Base-by-base conservation (phyloP, 352 stramenopile genomes). In the Globisporangium mamillatum region DNA sequence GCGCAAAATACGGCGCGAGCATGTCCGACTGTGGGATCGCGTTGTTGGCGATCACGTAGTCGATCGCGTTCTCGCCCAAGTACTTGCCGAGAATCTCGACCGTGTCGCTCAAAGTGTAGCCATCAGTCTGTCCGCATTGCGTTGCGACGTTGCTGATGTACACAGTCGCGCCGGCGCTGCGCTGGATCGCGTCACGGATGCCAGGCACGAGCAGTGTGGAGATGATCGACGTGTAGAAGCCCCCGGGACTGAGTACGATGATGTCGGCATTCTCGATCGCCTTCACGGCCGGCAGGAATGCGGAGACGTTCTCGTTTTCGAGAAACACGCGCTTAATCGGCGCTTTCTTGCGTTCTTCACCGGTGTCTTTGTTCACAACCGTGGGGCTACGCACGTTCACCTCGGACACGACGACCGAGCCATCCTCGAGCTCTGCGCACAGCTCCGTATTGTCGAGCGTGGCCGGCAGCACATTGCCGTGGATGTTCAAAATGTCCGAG, bases 131-230 rank as follows among this genome's bases (percentile, higher is more conserved):
- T 0, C 88, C 88, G 67, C 78, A 89, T 34, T 95, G 88, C 20
- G 88, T 95, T 1, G 88, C 87, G 44, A 95, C 86, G 58, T 95
- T 95, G 77, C 86, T 94, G 62, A 95, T 86, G 71, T 95, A 95
- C 12, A 95, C 88, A 0, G 81, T 92, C 22, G 86, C 84, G 14
- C 86, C 88, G 0, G 75, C 69, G 46, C 84, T 91, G 32, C 83
- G 75, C 29, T 67, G 71, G 61, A 95, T 95, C 48, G 88, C 86
- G 53, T 94, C 88, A 3, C 87, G 87, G 59, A 95, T 93, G 12
- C 88, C 88, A 27, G 88, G 88, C 2, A 94, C 88, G 6, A 95
- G 70, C 22, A 95, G 71, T 20, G 86, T 88, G 16, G 86, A 75
- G 63, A 94, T 92, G 56, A 95, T 95, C 14, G 88, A 95, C 56